Conservation (phyloP, 2,329 filamentous ascomycete genomes). For the Coniochaeta sp. region DNA sequence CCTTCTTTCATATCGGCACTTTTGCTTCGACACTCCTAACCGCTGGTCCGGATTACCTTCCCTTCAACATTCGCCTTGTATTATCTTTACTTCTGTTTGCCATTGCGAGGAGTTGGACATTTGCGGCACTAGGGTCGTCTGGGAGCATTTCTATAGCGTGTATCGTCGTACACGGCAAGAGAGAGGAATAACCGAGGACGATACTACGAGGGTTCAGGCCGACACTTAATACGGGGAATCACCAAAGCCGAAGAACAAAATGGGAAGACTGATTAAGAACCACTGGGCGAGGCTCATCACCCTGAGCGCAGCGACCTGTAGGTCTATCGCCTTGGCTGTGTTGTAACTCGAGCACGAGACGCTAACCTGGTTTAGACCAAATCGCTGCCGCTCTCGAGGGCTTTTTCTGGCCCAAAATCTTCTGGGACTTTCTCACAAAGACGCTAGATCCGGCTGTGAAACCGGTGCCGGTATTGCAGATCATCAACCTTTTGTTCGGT, state of each 20-base stretch:
- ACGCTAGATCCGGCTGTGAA: constrained; percentile 81
- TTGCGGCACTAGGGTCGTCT: not conserved
- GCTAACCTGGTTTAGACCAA: constrained; percentile 57
- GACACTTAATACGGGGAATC: constrained; percentile 4
- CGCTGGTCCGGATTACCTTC: constrained; percentile 45
- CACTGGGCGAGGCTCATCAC: constrained; percentile 96
- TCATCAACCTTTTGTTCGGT: constrained; percentile 79
- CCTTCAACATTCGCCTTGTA: constrained; percentile 16
- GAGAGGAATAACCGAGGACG: constrained; percentile 5
- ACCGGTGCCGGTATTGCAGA: constrained; percentile 81
- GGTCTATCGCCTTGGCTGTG: constrained; percentile 16
- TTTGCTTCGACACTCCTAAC: constrained; percentile 21
- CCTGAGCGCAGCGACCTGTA: constrained; percentile 75
- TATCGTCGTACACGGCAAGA: constrained; percentile 12
- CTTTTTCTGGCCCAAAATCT: constrained; percentile 98
- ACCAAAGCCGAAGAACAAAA: constrained; percentile 27
- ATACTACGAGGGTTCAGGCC: not conserved
- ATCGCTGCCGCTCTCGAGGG: constrained; percentile 72
- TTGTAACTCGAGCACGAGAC: not conserved
- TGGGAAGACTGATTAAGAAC: constrained; percentile 99
- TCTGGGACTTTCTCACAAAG: constrained; percentile 94
- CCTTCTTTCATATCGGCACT: constrained; percentile 42
- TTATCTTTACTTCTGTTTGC: constrained; percentile 6
- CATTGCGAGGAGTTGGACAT: not conserved
- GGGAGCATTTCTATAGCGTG: not conserved